These are phyloP conservation scores for Euphorbia schlechtendalii DNA, from an alignment of 441 rosid species.

Conservation along the genomic window DNA sequence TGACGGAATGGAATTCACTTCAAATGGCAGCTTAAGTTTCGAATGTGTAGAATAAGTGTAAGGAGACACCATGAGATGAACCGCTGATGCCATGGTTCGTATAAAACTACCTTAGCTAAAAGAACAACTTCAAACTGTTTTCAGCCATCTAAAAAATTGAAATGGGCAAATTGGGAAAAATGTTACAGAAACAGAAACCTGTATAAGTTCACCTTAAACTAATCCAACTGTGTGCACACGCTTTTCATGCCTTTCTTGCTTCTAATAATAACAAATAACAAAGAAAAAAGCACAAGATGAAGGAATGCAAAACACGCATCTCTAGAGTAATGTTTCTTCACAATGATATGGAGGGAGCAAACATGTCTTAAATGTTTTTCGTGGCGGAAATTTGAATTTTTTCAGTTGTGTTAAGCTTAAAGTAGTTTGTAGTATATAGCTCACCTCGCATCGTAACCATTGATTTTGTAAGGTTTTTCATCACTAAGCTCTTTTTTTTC, in stretches of 20 bases:
- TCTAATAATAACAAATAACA: too few relatives aligned
- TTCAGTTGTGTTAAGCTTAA: too few relatives aligned
- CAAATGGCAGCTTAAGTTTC: constrained; percentile 26
- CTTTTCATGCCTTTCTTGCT: neutral
- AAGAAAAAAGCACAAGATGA: neutral
- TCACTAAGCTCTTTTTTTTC: too few relatives aligned
- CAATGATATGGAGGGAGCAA: neutral
- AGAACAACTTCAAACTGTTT: constrained; percentile 1
- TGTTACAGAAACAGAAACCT: constrained; percentile 1
- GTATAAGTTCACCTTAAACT: neutral
- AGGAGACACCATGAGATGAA: constrained; percentile 25
- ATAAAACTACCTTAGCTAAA: neutral
- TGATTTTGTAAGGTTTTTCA: too few relatives aligned
- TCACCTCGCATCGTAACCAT: too few relatives aligned
- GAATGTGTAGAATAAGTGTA: constrained; percentile 15
- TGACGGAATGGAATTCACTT: constrained; percentile 32
- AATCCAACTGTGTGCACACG: neutral
- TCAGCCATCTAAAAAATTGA: neutral
- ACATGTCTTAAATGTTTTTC: too few relatives aligned
- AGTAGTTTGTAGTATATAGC: too few relatives aligned
- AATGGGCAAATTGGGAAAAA: neutral
- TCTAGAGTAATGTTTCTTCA: neutral
- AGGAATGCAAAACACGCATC: neutral
- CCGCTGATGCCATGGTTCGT: constrained; percentile 32
- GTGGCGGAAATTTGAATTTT: too few relatives aligned